These are phyloP conservation scores for Boletus subcaerulescens DNA, from an alignment of 768 basidiomycete species.

Conservation along the genomic window DNA sequence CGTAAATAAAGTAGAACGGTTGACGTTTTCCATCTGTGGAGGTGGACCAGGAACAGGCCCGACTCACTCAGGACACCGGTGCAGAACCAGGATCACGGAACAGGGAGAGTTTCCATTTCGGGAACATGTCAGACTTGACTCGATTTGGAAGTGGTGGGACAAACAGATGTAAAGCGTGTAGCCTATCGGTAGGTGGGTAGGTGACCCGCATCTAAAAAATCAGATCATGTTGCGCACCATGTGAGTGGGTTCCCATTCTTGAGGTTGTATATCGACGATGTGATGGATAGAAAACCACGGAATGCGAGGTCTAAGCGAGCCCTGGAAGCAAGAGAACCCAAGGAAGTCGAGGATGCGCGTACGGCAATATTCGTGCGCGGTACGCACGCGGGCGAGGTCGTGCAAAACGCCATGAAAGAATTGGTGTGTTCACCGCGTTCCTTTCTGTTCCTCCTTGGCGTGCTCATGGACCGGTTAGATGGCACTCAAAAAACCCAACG, in stretches of 20 bases:
- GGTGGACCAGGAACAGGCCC: no score
- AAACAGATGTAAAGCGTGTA: background rate
- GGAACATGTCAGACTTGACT: background rate
- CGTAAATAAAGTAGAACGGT: no score
- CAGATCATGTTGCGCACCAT: slow-evolving; percentile 29
- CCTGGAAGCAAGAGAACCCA: slow-evolving; percentile 80
- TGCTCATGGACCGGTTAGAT: slow-evolving; percentile 50
- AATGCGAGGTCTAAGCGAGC: slow-evolving; percentile 95
- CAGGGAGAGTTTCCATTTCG: no score
- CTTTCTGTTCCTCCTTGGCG: background rate
- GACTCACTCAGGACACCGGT: no score
- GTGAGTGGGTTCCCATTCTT: slow-evolving; percentile 15
- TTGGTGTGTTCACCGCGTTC: slow-evolving; percentile 51
- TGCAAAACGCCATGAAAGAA: slow-evolving; percentile 84
- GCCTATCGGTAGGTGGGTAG: no score
- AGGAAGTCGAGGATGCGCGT: slow-evolving; percentile 85
- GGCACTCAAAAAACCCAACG: slow-evolving; percentile 88
- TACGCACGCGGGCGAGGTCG: slow-evolving; percentile 76
- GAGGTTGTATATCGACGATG: background rate
- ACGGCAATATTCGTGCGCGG: slow-evolving; percentile 90
- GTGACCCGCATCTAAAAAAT: no score
- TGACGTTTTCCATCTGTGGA: no score
- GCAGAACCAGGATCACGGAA: no score
- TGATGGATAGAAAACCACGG: slow-evolving; percentile 70
- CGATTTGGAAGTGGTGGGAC: background rate